These are phyloP conservation scores for Ramicandelaber brevisporus DNA, from an alignment of 192 early-diverging fungal genomes.

Conservation along the genomic window DNA sequence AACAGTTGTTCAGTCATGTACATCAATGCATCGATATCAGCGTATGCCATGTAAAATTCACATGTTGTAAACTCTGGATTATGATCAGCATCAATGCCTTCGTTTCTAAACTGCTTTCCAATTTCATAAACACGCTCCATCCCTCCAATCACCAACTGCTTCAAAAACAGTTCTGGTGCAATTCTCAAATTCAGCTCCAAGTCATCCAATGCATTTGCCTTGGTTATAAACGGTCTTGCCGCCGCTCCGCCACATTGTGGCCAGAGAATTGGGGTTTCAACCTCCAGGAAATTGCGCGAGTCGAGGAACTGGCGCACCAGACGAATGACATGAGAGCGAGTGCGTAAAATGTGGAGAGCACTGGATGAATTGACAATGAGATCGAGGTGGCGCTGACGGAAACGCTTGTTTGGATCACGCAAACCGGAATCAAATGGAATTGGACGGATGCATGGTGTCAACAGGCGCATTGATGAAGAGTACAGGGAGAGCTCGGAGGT, in stretches of 20 bases:
- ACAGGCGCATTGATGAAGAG: conserved; percentile 14
- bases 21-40: conserved; percentile 38
- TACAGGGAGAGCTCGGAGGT: conserved; percentile 40
- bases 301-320: conserved; percentile 38
- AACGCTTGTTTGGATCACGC: conserved; percentile 37
- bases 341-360: conserved; percentile 17
- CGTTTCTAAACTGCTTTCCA: conserved; percentile 77
- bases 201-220: conserved; percentile 28
- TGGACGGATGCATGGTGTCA: conserved; percentile 38
- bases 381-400: conserved; percentile 45
- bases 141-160: conserved; percentile 72
- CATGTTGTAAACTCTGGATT: conserved; percentile 82
- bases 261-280: conserved; percentile 62
- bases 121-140: conserved; percentile 66
- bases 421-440: conserved; percentile 34
- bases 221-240: conserved; percentile 52
- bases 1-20: conserved; percentile 42
- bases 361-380: conserved; percentile 38
- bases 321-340: conserved; percentile 28
- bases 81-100: conserved; percentile 69
- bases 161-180: conserved; percentile 66
- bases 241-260: conserved; percentile 51
- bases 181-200: conserved; percentile 48
- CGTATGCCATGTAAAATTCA: conserved; percentile 67
- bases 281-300: conserved; percentile 40